Evolutionary conservation across 805 yeast genomes (phyloP).

Genomic region (Teunomyces kruisii): DNA sequence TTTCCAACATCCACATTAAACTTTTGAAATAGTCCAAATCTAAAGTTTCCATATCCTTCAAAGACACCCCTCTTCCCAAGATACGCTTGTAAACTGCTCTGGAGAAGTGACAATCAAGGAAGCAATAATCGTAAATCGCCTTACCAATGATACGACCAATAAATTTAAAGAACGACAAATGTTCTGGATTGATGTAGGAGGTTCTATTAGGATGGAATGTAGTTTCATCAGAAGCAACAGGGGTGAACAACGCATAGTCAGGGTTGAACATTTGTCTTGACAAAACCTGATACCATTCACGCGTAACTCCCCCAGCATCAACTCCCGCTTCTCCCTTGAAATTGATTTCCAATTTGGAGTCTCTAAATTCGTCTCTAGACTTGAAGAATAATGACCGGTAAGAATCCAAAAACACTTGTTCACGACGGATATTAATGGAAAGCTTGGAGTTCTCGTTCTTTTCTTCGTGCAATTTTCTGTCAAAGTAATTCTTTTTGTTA

Average conservation of each 20-base stretch:
- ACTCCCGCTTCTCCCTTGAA: slow-evolving; percentile 94
- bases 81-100: slow-evolving; percentile 91
- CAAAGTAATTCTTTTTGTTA: slow-evolving; percentile 85
- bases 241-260: slow-evolving; percentile 86
- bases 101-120: slow-evolving; percentile 91
- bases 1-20: slow-evolving; percentile 92
- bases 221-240: slow-evolving; percentile 88
- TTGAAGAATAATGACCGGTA: slow-evolving; percentile 81
- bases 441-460: slow-evolving; percentile 48
- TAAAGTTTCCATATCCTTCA: slow-evolving; percentile 91
- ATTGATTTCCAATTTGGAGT: slow-evolving; percentile 71
- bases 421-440: slow-evolving; percentile 73
- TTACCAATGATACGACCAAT: slow-evolving; percentile 93
- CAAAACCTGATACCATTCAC: slow-evolving; percentile 96
- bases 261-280: slow-evolving; percentile 96
- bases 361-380: slow-evolving; percentile 67
- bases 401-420: slow-evolving; percentile 88
- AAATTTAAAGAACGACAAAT: slow-evolving; percentile 87
- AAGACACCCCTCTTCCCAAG: slow-evolving; percentile 72
- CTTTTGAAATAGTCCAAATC: slow-evolving; percentile 93
- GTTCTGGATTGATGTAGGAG: slow-evolving; percentile 91
- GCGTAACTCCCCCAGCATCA: slow-evolving; percentile 96
- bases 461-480: slow-evolving; percentile 62
- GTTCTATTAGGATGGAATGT: slow-evolving; percentile 95
- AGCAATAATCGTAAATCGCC: slow-evolving; percentile 84